Percentiles rank a stretch among this genome's conserved stretches.
Conservation (phyloP, 352 stramenopile species). For the Globisporangium paroecandrum region DNA sequence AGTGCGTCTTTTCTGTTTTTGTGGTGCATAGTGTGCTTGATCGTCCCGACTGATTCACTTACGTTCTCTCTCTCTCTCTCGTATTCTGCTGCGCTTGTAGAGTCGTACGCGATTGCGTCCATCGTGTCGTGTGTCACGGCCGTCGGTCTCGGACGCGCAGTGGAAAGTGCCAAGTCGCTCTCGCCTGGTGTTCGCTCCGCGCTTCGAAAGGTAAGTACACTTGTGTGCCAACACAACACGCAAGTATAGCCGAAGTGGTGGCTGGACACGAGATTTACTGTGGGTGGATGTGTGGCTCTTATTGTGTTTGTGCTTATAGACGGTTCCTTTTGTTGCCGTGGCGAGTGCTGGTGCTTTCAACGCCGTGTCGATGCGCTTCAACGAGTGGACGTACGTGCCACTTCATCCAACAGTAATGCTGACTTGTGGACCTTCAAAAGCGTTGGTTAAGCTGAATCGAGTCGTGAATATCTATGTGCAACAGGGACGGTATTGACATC, state of each 20-base stretch:
- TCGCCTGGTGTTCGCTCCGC: constrained; percentile 56
- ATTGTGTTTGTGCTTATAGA: constrained; percentile 35
- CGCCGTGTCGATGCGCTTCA: constrained; percentile 86
- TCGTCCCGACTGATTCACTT: neutral
- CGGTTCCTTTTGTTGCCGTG: constrained; percentile 81
- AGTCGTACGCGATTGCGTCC: constrained; percentile 77
- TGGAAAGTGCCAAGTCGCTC: constrained; percentile 72
- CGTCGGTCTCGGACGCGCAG: constrained; percentile 69
- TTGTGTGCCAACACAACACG: too few species aligned
- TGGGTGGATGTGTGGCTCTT: neutral
- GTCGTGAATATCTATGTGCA: neutral
- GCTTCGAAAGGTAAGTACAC: constrained; percentile 49
- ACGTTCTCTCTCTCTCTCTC: neutral
- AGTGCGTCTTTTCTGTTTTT: constrained; percentile 35
- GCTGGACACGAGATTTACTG: neutral
- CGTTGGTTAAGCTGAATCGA: neutral
- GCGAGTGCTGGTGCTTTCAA: constrained; percentile 82
- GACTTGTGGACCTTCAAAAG: neutral
- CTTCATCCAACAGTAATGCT: neutral
- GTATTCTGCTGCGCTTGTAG: constrained; percentile 20
- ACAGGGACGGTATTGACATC: constrained; percentile 80
- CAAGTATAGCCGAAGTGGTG: neutral
- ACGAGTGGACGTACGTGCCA: constrained; percentile 70
- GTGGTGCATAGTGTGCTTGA: neutral
- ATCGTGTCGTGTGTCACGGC: constrained; percentile 76